A percentile compares a stretch with the other conserved stretches of the same genome.
Evolutionary conservation across 2,329 filamentous ascomycete genomes (phyloP).

Genomic region (Aspergillus niger): DNA sequence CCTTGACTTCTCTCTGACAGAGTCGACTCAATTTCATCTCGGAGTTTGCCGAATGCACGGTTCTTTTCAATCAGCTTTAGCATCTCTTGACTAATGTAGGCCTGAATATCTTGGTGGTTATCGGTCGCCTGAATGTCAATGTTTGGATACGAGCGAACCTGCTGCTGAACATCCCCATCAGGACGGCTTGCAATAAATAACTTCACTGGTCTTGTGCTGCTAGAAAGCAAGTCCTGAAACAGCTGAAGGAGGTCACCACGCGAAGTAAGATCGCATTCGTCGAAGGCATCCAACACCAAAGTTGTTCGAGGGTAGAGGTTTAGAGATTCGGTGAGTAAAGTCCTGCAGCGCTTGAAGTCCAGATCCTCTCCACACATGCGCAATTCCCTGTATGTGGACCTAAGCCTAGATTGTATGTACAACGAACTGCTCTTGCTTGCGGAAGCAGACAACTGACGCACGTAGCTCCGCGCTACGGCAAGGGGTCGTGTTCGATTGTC

Average conservation of each 20-base stretch:
- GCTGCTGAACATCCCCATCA: slow-evolving; percentile 29
- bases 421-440: slow-evolving; percentile 6
- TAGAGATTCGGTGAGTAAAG: slow-evolving; percentile 23
- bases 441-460: slow-evolving; percentile 33
- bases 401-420: slow-evolving; percentile 18
- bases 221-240: slow-evolving; percentile 26
- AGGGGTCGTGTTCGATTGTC: slow-evolving; percentile 27
- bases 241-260: slow-evolving; percentile 29
- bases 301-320: slow-evolving; percentile 34
- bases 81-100: slow-evolving; percentile 1
- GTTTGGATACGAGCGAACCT: slow-evolving; percentile 50
- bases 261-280: slow-evolving; percentile 35
- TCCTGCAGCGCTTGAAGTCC: neutral
- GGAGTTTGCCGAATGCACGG: neutral
- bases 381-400: neutral
- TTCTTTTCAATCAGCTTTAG: slow-evolving; percentile 3
- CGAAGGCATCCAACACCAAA: slow-evolving; percentile 40
- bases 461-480: slow-evolving; percentile 34
- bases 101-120: slow-evolving; percentile 19
- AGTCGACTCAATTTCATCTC: neutral
- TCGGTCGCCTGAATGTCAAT: slow-evolving; percentile 42
- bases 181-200: slow-evolving; percentile 40
- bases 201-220: slow-evolving; percentile 30
- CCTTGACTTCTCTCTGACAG: slow-evolving; percentile 10
- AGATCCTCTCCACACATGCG: neutral